Percentiles rank a stretch among this genome's conserved stretches.
Evolutionary conservation across 768 basidiomycete species (phyloP).

Genomic region (Gloeophyllum trabeum): DNA sequence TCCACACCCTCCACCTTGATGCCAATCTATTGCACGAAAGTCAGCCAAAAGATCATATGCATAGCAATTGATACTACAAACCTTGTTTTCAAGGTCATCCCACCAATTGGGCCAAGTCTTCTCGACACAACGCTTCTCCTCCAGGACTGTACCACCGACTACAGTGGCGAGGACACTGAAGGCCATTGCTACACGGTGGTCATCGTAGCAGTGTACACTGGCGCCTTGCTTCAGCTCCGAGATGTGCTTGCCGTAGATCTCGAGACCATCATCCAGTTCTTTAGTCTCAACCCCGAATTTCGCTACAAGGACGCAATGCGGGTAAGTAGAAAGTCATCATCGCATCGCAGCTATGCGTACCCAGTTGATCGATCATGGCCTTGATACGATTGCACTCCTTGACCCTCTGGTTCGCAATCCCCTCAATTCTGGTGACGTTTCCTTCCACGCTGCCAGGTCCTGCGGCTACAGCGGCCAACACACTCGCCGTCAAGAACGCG

Average conservation of each 20-base stretch:
- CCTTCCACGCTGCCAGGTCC: slow-evolving; percentile 17
- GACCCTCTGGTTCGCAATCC: slow-evolving; percentile 96
- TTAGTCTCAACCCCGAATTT: slow-evolving; percentile 92
- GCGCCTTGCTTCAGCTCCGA: slow-evolving; percentile 52
- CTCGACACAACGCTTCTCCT: slow-evolving; percentile 96
- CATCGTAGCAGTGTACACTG: slow-evolving; percentile 92
- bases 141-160: slow-evolving; percentile 65
- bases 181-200: slow-evolving; percentile 98
- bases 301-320: slow-evolving; percentile 28
- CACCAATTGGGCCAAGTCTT: slow-evolving; percentile 99
- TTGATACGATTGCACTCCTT: slow-evolving; percentile 97
- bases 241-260: slow-evolving; percentile 73
- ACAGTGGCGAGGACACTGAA: slow-evolving; percentile 83
- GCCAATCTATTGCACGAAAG: slow-evolving; percentile 53
- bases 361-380: slow-evolving; percentile 94
- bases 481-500: slow-evolving; percentile 93
- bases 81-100: slow-evolving; percentile 96
- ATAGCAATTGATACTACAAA: slow-evolving; percentile 13
- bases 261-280: slow-evolving; percentile 88
- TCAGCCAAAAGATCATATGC: not conserved
- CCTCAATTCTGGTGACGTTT: slow-evolving; percentile 70
- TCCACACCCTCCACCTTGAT: slow-evolving; percentile 82
- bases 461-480: slow-evolving; percentile 75
- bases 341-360: slow-evolving; percentile 27
- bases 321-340: not conserved